Percentiles rank a stretch among this genome's conserved stretches.
These are phyloP conservation scores for Ganoderma multipileum DNA, from an alignment of 1,284 basidiomycete genomes.

Conservation along the genomic window DNA sequence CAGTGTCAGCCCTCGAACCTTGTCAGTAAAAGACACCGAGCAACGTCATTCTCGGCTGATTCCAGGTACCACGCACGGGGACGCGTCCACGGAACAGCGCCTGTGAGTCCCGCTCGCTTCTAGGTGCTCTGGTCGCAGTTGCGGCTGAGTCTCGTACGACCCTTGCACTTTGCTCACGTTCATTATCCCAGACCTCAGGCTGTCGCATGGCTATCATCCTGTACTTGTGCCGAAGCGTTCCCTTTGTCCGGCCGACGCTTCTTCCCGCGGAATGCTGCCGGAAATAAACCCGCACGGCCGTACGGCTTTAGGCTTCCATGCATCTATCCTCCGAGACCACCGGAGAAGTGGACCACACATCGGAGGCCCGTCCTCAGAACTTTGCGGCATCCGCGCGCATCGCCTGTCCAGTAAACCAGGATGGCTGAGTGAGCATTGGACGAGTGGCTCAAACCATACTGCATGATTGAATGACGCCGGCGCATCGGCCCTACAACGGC, in stretches of 20 bases:
- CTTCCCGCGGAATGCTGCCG: not conserved
- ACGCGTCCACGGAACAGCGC: not conserved
- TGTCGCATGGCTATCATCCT: not conserved
- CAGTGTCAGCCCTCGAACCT: not conserved
- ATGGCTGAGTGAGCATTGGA: not conserved
- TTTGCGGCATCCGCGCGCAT: not conserved
- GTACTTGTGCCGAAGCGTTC: not conserved
- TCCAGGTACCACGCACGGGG: not conserved
- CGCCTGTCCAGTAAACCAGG: not conserved
- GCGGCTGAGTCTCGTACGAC: not conserved
- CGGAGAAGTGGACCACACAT: not conserved
- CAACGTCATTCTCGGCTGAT: not conserved
- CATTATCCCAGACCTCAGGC: not conserved
- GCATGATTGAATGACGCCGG: not conserved
- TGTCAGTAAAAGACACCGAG: not conserved
- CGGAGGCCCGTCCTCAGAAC: not conserved
- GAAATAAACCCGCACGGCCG: not conserved
- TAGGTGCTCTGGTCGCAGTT: not conserved
- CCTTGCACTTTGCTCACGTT: not conserved
- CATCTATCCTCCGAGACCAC: not conserved
- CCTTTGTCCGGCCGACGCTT: not conserved
- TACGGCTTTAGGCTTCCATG: not conserved
- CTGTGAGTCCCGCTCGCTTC: not conserved
- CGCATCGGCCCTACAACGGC: not conserved
- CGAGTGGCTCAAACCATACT: not conserved